Conservation (phyloP, 1,139 yeast species). For the Suhomyces bolitotheri region DNA sequence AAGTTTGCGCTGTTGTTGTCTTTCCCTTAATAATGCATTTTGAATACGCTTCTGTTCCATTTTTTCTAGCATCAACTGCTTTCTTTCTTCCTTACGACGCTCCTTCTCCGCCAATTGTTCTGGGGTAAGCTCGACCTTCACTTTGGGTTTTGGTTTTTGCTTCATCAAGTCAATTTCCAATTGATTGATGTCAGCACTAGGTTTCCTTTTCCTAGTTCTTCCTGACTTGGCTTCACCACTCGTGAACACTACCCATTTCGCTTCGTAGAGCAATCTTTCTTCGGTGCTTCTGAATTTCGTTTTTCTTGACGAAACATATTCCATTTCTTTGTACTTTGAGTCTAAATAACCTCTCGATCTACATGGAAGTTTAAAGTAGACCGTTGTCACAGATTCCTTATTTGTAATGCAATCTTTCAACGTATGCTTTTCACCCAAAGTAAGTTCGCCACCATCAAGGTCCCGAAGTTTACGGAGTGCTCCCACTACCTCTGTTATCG, state of each 20-base stretch:
- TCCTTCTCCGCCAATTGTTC: slow-evolving; percentile 8
- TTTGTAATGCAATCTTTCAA: slow-evolving; percentile 9
- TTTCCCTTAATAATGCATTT: slow-evolving; percentile 1
- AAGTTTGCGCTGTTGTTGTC: neutral
- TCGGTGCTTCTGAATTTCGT: slow-evolving; percentile 27
- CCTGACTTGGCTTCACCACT: slow-evolving; percentile 17
- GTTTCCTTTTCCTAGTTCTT: slow-evolving; percentile 14
- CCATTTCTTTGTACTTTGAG: slow-evolving; percentile 21
- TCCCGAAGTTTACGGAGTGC: neutral
- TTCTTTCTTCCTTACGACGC: slow-evolving; percentile 1
- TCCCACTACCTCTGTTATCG: slow-evolving; percentile 6
- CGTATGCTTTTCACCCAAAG: slow-evolving; percentile 12
- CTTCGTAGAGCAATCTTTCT: slow-evolving; percentile 40
- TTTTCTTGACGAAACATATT: slow-evolving; percentile 26
- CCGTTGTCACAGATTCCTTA: slow-evolving; percentile 3
- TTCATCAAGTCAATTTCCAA: slow-evolving; percentile 2
- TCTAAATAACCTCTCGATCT: slow-evolving; percentile 21
- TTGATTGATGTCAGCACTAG: slow-evolving; percentile 7
- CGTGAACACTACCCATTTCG: slow-evolving; percentile 36
- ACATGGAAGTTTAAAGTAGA: slow-evolving; percentile 13
- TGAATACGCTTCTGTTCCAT: slow-evolving; percentile 12
- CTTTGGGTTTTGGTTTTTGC: slow-evolving; percentile 1
- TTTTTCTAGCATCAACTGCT: slow-evolving; percentile 8
- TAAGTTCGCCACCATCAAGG: slow-evolving; percentile 4
- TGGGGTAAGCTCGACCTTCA: slow-evolving; percentile 7